Percentiles rank a stretch among this genome's conserved stretches.
phyloP scores from a whole-genome alignment of 441 rosid genomes.

The Erodium chrysanthum region DNA sequence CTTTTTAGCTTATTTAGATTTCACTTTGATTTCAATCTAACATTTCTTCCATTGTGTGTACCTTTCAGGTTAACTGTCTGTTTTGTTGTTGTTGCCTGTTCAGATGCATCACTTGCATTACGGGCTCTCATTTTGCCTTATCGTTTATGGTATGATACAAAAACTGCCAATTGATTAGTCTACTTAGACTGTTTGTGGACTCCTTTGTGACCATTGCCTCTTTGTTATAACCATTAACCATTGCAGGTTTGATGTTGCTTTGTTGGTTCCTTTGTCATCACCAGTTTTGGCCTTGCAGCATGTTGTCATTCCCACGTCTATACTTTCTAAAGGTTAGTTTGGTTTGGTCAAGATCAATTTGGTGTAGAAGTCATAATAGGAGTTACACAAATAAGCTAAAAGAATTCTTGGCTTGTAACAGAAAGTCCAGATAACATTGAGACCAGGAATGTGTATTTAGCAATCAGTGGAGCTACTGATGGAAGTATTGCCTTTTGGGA shows the following conservation, averaged over 20 bases:
- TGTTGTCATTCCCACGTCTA: conserved; percentile 38
- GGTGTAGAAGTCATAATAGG: conserved; percentile 9
- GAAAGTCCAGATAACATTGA: conserved; percentile 40
- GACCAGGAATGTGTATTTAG: conserved; percentile 43
- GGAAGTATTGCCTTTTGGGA: conserved; percentile 93
- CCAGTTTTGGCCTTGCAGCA: conserved; percentile 80
- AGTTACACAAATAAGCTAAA: neutral
- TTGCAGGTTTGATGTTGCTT: conserved; percentile 86
- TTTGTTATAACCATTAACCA: conserved; percentile 6
- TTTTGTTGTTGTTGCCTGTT: conserved; percentile 75
- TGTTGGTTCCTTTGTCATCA: conserved; percentile 51
- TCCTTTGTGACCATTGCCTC: neutral
- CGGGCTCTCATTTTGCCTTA: conserved; percentile 81
- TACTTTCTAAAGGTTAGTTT: conserved; percentile 41
- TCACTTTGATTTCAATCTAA: neutral
- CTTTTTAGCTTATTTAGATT: conserved; percentile 10
- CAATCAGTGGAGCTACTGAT: conserved; percentile 87
- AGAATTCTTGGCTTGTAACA: neutral
- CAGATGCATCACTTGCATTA: conserved; percentile 77
- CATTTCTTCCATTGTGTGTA: conserved; percentile 16
- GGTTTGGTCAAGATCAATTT: neutral
- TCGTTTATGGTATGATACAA: conserved; percentile 61
- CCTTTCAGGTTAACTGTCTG: conserved; percentile 73
- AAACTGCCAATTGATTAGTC: conserved; percentile 14
- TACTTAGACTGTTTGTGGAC: neutral